Percentiles rank a stretch among this genome's conserved stretches.
Evolutionary conservation across 2,329 filamentous ascomycete genomes (phyloP).

Genomic region (Stagonosporopsis tanaceti): DNA sequence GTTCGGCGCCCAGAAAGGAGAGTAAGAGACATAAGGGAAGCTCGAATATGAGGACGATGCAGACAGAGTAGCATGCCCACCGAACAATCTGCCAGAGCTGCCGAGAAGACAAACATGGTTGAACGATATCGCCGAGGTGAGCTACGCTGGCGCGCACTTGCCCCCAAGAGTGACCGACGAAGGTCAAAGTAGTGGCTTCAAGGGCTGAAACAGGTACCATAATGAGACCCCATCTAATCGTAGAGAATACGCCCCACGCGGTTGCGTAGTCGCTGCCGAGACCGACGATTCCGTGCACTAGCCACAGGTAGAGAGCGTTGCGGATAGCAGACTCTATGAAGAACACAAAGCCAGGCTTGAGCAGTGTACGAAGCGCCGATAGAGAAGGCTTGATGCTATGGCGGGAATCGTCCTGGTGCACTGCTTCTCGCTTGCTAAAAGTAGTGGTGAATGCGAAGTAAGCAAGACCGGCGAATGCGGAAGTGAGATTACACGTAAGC

Average conservation of each 20-base stretch:
- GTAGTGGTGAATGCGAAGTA: slow-evolving; percentile 64
- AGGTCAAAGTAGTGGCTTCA: slow-evolving; percentile 70
- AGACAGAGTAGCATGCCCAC: slow-evolving; percentile 63
- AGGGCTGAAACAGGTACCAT: slow-evolving; percentile 76
- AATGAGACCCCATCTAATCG: slow-evolving; percentile 75
- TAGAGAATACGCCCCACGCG: slow-evolving; percentile 77
- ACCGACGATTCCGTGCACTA: slow-evolving; percentile 69
- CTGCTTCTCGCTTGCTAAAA: slow-evolving; percentile 39
- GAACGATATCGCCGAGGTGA: slow-evolving; percentile 17
- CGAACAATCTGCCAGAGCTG: slow-evolving; percentile 54
- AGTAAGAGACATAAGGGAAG: slow-evolving; percentile 70
- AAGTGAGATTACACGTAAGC: slow-evolving; percentile 60
- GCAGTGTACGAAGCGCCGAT: slow-evolving; percentile 59
- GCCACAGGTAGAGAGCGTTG: slow-evolving; percentile 76
- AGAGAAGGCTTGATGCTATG: slow-evolving; percentile 40
- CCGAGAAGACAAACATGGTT: slow-evolving; percentile 30
- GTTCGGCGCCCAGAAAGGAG: slow-evolving; percentile 64
- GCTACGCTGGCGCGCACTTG: slow-evolving; percentile 53
- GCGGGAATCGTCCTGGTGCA: slow-evolving; percentile 17
- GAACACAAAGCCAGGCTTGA: slow-evolving; percentile 65
- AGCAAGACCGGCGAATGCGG: slow-evolving; percentile 57
- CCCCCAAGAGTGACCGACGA: slow-evolving; percentile 74
- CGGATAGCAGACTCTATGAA: slow-evolving; percentile 71
- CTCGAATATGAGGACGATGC: slow-evolving; percentile 65
- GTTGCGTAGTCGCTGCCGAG: slow-evolving; percentile 72